Evolutionary conservation across 768 basidiomycete genomes (phyloP).

Genomic region (Rhodotorula paludigena): DNA sequence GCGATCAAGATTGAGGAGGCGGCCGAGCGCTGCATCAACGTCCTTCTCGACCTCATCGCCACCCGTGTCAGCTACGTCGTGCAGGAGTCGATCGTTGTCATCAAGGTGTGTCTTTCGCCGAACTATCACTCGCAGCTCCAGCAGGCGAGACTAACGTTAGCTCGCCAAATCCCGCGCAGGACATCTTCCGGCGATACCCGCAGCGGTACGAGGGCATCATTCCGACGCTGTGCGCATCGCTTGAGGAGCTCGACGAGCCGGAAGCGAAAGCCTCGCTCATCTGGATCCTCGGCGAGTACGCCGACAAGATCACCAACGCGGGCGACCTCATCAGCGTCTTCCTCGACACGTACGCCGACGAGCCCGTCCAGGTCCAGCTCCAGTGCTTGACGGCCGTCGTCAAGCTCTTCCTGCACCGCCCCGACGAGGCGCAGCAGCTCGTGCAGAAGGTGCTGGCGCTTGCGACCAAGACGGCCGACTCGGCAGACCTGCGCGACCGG

Average conservation of each 20-base stretch:
- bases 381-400: constrained; percentile 82
- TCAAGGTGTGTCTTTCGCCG: constrained; percentile 64
- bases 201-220: constrained; percentile 95
- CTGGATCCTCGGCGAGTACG: constrained; percentile 99
- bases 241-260: constrained; percentile 95
- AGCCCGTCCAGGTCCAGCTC: constrained; percentile 54
- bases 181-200: constrained; percentile 97
- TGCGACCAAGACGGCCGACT: constrained; percentile 95
- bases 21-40: constrained; percentile 90
- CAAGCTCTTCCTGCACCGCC: constrained; percentile 91
- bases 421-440: constrained; percentile 82
- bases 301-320: constrained; percentile 94
- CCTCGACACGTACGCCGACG: constrained; percentile 87
- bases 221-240: constrained; percentile 84
- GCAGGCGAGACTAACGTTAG: neutral
- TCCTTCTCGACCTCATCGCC: constrained; percentile 82
- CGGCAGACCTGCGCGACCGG: constrained; percentile 89
- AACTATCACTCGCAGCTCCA: neutral
- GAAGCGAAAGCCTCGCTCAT: constrained; percentile 97
- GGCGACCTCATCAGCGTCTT: constrained; percentile 85
- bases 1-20: constrained; percentile 91
- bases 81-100: constrained; percentile 95
- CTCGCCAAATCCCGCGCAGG: constrained; percentile 52
- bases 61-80: constrained; percentile 96
- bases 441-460: constrained; percentile 89